A percentile compares a stretch with the other conserved stretches of the same genome.
phyloP scores from a whole-genome alignment of 441 rosid species.

The Bruguiera hainesii region DNA sequence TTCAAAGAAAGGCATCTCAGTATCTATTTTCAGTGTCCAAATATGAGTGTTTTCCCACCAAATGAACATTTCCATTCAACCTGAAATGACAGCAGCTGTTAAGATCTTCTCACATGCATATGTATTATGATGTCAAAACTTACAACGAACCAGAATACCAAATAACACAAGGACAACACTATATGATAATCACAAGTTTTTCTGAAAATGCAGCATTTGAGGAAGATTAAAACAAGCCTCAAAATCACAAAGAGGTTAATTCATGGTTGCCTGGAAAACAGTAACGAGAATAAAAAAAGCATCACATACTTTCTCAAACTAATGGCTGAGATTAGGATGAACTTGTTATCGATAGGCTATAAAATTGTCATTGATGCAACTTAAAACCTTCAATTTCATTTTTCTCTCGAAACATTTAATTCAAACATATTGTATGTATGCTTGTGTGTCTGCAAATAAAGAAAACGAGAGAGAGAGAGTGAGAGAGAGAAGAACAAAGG shows the following conservation, averaged over 20 bases:
- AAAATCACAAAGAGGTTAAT: neutral
- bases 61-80: constrained; percentile 31
- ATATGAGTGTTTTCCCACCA: constrained; percentile 29
- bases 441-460: neutral
- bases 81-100: constrained; percentile 32
- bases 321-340: neutral
- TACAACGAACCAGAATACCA: constrained; percentile 5
- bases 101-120: neutral
- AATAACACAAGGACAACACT: too few relatives aligned
- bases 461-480: too few relatives aligned
- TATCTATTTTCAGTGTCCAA: constrained; percentile 9
- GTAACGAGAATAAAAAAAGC: neutral
- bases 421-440: neutral
- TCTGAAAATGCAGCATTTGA: too few relatives aligned
- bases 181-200: too few relatives aligned
- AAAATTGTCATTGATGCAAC: neutral
- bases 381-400: neutral
- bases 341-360: neutral
- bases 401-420: neutral
- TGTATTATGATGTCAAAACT: neutral
- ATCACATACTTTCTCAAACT: neutral
- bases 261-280: neutral
- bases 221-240: neutral
- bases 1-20: constrained; percentile 16
- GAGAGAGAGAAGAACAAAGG: neutral